phyloP scores from a whole-genome alignment of 2,329 filamentous ascomycete genomes.

The Penicillium occitanis region DNA sequence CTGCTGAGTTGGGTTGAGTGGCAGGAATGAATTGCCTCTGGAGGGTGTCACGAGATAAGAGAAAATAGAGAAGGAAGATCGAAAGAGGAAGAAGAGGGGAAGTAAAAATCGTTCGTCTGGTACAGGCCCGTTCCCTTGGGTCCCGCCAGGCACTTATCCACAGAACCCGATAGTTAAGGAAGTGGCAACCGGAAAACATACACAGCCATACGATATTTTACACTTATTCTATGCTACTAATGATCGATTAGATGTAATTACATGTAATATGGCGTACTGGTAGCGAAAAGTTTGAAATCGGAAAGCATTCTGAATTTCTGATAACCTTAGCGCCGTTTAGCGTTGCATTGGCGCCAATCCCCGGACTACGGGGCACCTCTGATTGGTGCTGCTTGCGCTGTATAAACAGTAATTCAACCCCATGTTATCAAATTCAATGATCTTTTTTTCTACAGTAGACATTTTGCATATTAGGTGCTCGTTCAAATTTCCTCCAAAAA shows the following conservation, averaged over 20 bases:
- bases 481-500: background rate
- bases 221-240: background rate
- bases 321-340: slow-evolving; percentile 19
- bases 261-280: background rate
- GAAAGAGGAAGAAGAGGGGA: background rate
- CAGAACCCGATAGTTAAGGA: background rate
- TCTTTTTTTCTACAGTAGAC: background rate
- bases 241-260: background rate
- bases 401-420: slow-evolving; percentile 23
- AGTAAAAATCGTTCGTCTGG: background rate
- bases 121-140: background rate
- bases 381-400: background rate
- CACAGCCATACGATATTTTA: background rate
- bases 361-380: background rate
- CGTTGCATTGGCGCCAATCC: background rate
- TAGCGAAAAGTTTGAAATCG: background rate
- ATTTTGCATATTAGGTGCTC: background rate
- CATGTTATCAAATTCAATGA: slow-evolving; percentile 6
- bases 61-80: background rate
- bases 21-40: background rate
- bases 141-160: background rate
- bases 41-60: background rate
- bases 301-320: background rate
- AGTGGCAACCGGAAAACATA: background rate
- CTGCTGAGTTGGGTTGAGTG: background rate